Evolutionary conservation across 108 stramenopile genomes (phyloP).

Genomic region (Pseudonitzschia multistriata): DNA sequence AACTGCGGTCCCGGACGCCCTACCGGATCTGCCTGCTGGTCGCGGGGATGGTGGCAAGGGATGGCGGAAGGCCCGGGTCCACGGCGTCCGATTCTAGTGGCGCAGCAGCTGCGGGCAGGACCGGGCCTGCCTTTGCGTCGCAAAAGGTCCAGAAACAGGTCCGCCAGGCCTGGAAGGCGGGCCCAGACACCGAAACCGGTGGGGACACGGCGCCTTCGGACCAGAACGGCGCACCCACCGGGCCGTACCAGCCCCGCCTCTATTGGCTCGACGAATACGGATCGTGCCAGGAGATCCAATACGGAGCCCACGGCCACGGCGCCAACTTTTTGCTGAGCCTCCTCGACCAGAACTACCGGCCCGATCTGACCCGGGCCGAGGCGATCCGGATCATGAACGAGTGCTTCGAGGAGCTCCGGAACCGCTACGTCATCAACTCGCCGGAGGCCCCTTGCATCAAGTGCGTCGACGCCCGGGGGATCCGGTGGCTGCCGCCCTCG

Average conservation of each 20-base stretch:
- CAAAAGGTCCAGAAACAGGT: conserved; percentile 11
- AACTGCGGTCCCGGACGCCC: conserved; percentile 47
- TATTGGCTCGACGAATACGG: conserved; percentile 84
- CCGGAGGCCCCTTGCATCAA: conserved; percentile 75
- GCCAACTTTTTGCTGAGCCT: conserved; percentile 69
- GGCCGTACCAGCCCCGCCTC: conserved; percentile 39
- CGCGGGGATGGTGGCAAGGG: conserved; percentile 70
- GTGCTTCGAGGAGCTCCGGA: conserved; percentile 71
- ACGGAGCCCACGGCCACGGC: conserved; percentile 74
- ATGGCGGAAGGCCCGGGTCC: background rate
- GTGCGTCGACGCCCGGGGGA: conserved; percentile 58
- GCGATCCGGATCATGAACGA: conserved; percentile 46
- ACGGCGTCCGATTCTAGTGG: background rate
- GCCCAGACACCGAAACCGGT: background rate
- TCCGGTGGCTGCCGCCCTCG: conserved; percentile 16
- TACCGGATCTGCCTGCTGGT: conserved; percentile 57
- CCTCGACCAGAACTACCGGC: conserved; percentile 62
- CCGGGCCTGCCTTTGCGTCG: background rate
- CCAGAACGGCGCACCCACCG: background rate
- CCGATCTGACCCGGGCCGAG: conserved; percentile 54
- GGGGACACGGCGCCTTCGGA: background rate
- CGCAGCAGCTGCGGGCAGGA: background rate
- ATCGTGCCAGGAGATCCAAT: conserved; percentile 60
- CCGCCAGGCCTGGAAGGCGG: background rate
- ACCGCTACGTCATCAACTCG: conserved; percentile 70